These are phyloP conservation scores for Neonectria neomacrospora DNA, from an alignment of 2,329 filamentous ascomycete genomes.

Conservation along the genomic window DNA sequence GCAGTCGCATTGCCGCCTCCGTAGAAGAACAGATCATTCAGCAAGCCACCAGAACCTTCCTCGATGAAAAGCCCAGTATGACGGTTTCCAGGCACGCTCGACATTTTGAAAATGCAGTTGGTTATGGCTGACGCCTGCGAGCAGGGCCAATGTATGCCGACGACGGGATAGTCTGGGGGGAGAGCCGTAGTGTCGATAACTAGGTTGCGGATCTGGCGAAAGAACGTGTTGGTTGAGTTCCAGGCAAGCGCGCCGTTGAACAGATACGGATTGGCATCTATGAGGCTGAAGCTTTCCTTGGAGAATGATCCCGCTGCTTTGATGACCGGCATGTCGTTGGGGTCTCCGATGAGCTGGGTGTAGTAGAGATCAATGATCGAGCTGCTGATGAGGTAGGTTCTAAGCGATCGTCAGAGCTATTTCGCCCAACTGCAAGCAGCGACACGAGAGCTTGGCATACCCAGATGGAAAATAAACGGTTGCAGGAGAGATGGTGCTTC, in stretches of 20 bases:
- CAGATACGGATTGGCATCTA: constrained; percentile 61
- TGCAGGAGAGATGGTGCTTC: constrained; percentile 51
- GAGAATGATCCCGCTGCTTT: constrained; percentile 63
- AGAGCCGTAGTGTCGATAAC: constrained; percentile 65
- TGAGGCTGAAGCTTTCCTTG: constrained; percentile 54
- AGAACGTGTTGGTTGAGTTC: constrained; percentile 69
- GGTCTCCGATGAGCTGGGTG: constrained; percentile 81
- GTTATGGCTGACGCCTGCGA: constrained; percentile 71
- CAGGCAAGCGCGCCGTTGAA: constrained; percentile 55
- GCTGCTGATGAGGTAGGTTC: constrained; percentile 75
- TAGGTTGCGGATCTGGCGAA: constrained; percentile 67
- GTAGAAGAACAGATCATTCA: constrained; percentile 76
- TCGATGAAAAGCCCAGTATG: constrained; percentile 72
- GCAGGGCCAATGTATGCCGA: constrained; percentile 75
- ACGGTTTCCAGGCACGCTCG: constrained; percentile 56
- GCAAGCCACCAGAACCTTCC: constrained; percentile 72
- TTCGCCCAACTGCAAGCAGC: constrained; percentile 30
- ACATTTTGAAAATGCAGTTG: constrained; percentile 67
- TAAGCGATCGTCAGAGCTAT: constrained; percentile 28
- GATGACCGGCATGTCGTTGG: constrained; percentile 65
- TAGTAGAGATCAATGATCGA: constrained; percentile 83
- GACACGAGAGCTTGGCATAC: constrained; percentile 33
- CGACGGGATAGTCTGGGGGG: constrained; percentile 55
- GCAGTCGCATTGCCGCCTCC: constrained; percentile 71
- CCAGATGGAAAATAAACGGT: constrained; percentile 53